Percentiles rank a stretch among this genome's conserved stretches.
phyloP scores from a whole-genome alignment of 108 stramenopile species.

The Cafeteria roenbergensis region DNA sequence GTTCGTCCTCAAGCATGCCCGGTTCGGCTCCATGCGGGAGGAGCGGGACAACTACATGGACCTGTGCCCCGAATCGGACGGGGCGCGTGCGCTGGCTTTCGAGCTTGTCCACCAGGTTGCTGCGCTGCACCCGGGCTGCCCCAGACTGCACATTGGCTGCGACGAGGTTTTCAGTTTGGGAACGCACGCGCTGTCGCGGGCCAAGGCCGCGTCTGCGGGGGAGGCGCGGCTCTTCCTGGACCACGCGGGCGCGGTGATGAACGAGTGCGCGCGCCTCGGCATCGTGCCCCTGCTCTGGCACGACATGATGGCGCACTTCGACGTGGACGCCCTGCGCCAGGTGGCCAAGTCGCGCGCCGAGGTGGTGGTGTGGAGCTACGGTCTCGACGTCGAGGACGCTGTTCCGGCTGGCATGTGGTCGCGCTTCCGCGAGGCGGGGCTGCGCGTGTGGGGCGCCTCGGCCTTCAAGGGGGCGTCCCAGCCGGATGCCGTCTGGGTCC shows the following conservation, averaged over 20 bases:
- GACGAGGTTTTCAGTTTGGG: neutral
- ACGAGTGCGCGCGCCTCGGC: neutral
- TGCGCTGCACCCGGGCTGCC: neutral
- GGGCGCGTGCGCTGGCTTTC: neutral
- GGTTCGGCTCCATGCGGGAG: neutral
- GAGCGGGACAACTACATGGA: neutral
- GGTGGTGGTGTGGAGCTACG: neutral
- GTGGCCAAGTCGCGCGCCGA: neutral
- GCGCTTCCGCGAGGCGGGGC: neutral
- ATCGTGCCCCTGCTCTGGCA: neutral
- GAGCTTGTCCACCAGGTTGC: neutral
- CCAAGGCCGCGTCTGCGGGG: neutral
- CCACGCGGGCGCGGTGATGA: neutral
- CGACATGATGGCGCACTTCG: neutral
- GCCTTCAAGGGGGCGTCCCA: neutral
- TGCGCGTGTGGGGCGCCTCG: neutral
- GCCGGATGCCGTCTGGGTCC: neutral
- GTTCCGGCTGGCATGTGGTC: neutral
- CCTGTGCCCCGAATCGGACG: neutral
- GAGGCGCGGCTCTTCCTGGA: neutral
- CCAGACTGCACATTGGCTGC: neutral
- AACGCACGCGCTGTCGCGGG: neutral
- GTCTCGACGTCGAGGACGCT: neutral
- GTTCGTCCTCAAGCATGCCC: neutral
- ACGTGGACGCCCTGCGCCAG: neutral